Conservation (phyloP, 176 grass and related monocot genomes). For the Avena sativa region DNA sequence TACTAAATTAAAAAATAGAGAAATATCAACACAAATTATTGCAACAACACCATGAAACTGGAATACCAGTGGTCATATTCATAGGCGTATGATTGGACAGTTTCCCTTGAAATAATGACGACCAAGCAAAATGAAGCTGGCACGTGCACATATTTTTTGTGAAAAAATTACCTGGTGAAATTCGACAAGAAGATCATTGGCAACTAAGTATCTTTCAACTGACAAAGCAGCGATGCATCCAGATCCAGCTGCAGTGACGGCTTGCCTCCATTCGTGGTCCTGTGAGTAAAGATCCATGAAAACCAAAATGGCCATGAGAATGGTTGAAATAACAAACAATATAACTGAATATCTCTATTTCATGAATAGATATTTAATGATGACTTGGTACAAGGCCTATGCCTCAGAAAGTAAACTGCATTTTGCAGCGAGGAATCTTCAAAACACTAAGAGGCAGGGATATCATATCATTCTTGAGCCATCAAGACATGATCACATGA, state of each 20-base stretch:
- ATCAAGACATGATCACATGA: slow-evolving; percentile 5
- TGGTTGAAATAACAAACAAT: neutral
- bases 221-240: slow-evolving; percentile 96
- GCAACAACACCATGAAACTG: neutral
- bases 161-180: slow-evolving; percentile 88
- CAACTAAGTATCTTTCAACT: slow-evolving; percentile 96
- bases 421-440: neutral
- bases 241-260: slow-evolving; percentile 95
- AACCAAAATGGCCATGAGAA: slow-evolving; percentile 12
- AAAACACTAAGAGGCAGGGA: slow-evolving; percentile 5
- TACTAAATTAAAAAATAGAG: neutral
- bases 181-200: slow-evolving; percentile 89
- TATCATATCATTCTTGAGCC: neutral
- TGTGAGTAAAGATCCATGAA: slow-evolving; percentile 44
- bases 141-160: neutral
- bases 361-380: slow-evolving; percentile 20
- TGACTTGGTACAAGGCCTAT: neutral
- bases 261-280: slow-evolving; percentile 99
- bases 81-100: slow-evolving; percentile 20
- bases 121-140: slow-evolving; percentile 1
- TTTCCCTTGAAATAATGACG: neutral
- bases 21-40: neutral
- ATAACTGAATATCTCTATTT: neutral
- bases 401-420: slow-evolving; percentile 14
- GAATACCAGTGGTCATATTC: slow-evolving; percentile 3